Base-by-base conservation (phyloP, 345 rosid genomes). In the Rhodamnia argentea region DNA sequence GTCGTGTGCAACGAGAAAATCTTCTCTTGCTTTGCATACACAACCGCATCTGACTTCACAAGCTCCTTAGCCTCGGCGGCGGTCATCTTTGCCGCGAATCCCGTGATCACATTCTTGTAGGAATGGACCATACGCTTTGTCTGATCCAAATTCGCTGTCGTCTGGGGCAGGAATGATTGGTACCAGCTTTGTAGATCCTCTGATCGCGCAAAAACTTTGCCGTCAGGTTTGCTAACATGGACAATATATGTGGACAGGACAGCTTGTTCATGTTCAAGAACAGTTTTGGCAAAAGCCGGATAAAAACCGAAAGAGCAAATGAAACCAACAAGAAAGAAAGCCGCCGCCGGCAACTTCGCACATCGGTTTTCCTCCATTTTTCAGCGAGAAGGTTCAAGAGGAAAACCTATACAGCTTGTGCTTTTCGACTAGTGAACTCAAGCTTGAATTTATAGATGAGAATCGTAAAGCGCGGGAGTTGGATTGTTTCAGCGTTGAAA, bases 1-100 rank as follows among this genome's bases (percentile, higher is more conserved):
- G 93, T 92, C 70, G 92, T 92, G 85, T 92, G 93, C 85, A 91
- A 75, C 0, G 84, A 82, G 13, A 76, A 52, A 6, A 75, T 40
- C 29, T 55, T 27, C 57, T 88, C 85, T 6, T 51, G 29, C 18
- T 52, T 59, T 6, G 87, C 89, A 12, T 81, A 87, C 3, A 90
- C 44, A 27, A 90, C 88, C 7, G 89, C 91, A 11, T 88, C 87
- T 20, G 59, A 87, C 44, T 5, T 37, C n/a, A 57, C 56, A 88
- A 87, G 85, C 24, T 84, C 87, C 58, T 85, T 84, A 2, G 82
- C 90, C 82, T 91, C 91, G 1, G 23, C 29, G 9, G 86, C 83
- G 1, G 86, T 89, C 78, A 89, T 74, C 83, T 58, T 89, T 29
- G 87, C 93, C 0, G 93, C 90, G 24, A 90, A 91, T 26, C 91